Evolutionary conservation across 2,329 filamentous ascomycete species (phyloP), one percentile per base, ranked within the genome.

Genomic region (Madurella mycetomatis): DNA sequence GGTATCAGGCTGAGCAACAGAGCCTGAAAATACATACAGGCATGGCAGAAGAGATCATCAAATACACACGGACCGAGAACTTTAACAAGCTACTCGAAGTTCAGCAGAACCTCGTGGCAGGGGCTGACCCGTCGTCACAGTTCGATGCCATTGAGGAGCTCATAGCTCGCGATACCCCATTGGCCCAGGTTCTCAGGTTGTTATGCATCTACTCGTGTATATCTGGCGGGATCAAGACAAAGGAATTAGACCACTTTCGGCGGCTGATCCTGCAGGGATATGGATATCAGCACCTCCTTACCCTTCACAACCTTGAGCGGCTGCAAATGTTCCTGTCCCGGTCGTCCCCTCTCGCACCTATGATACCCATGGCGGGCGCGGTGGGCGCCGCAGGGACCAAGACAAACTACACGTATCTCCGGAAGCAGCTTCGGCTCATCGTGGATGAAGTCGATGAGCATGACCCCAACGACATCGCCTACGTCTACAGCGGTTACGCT

Each of bases 381-480:
- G 77, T 77, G 11, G 74, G 75, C 11, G 72, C 75, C 8, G 71
- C 77, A 16, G 86, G 86, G 15, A 83, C 80, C 18, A 90, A 91
- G 69, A 96, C 92, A 11, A 96, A 97, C 69, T 99, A 96, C 72
- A 86, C 84, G 4, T 88, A 90, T 62, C 76, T 97, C 5, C 87
- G 95, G 51, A 95, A 94, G 69, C 85, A 86, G 57, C 81, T 99
- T 13, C 84, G 87, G 31, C 81, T 99, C 15, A 95, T 96, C 67
- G 87, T 96, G 53, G 94, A 99, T 68, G 94, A 97, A 68, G 92
- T 99, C 40, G 92, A 95, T 67, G 94, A 99, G 70, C 86, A 94
- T 55, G 88, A 95, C 45, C 94, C 94, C 2, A 89, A 94, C 65
- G 94, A 99, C 64, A 86, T 97, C 57, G 88, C 92, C n/a, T 99